phyloP scores from a whole-genome alignment of 306 rosid genomes.

The Dalbergia cochinchinensis region DNA sequence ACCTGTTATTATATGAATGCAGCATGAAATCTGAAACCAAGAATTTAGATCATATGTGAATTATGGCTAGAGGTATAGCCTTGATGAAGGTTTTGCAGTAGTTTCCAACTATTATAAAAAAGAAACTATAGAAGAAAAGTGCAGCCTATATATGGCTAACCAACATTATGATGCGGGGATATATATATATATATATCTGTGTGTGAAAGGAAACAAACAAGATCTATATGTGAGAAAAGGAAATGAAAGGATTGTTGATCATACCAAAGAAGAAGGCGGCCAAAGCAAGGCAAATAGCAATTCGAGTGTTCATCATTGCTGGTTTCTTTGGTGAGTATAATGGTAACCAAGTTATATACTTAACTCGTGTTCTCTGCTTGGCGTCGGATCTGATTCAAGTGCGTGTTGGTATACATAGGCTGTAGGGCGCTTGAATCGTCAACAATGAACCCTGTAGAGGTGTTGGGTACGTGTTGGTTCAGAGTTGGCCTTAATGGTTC shows the following conservation, averaged over 20 bases:
- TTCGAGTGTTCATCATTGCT: constrained; percentile 40
- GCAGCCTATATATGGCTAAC: no score
- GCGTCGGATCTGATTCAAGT: background rate
- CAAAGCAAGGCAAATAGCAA: constrained; percentile 43
- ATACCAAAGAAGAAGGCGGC: constrained; percentile 57
- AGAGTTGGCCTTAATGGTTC: background rate
- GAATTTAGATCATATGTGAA: no score
- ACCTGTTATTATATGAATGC: no score
- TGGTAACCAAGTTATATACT: background rate
- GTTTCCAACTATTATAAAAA: no score
- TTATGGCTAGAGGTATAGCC: no score
- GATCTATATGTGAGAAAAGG: background rate
- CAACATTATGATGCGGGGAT: background rate
- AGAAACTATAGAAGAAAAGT: no score
- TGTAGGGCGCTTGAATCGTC: constrained; percentile 27
- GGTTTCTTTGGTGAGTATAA: background rate
- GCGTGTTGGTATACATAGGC: constrained; percentile 11
- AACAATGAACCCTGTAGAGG: background rate
- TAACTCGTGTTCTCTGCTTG: background rate
- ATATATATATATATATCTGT: no score
- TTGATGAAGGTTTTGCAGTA: no score
- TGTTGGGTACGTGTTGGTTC: constrained; percentile 14
- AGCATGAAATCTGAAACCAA: no score
- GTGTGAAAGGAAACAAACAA: background rate
- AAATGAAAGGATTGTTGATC: background rate